A percentile compares a stretch with the other conserved stretches of the same genome.
phyloP scores from a whole-genome alignment of 2,329 filamentous ascomycete genomes.

The Pseudogymnoascus sp. region DNA sequence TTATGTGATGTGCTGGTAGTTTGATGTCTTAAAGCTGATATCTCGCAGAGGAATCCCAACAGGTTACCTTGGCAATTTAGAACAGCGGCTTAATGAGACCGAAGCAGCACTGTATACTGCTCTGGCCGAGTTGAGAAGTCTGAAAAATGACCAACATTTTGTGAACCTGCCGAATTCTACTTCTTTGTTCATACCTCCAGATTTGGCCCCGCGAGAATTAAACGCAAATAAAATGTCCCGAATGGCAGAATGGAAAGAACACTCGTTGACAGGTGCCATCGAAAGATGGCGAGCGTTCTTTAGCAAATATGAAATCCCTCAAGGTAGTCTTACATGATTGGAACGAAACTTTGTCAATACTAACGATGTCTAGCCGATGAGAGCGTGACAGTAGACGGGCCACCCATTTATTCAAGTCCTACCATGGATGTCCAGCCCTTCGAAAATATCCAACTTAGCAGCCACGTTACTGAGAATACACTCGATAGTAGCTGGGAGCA shows the following conservation, averaged over 20 bases:
- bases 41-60: constrained; percentile 29
- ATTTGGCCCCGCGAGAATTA: not conserved
- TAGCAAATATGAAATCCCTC: not conserved
- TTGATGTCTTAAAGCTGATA: not conserved
- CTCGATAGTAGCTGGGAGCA: not conserved
- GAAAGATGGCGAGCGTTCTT: not conserved
- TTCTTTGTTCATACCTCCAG: not conserved
- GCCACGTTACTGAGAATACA: not conserved
- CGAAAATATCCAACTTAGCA: not conserved
- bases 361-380: not conserved
- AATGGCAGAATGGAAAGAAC: constrained; percentile 7
- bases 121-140: constrained; percentile 10
- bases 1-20: constrained; percentile 9
- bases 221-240: not conserved
- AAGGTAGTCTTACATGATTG: not conserved
- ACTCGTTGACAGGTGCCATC: constrained; percentile 1
- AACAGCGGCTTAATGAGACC: constrained; percentile 31
- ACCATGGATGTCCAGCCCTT: not conserved
- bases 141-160: not conserved
- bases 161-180: not conserved
- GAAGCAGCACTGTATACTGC: constrained; percentile 25
- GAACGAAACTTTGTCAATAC: not conserved
- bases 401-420: not conserved
- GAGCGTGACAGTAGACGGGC: not conserved
- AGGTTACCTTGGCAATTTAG: constrained; percentile 35